A percentile compares a stretch with the other conserved stretches of the same genome.
These are phyloP conservation scores for Erythrobasidium yunnanense DNA, from an alignment of 768 basidiomycete genomes.

Conservation along the genomic window DNA sequence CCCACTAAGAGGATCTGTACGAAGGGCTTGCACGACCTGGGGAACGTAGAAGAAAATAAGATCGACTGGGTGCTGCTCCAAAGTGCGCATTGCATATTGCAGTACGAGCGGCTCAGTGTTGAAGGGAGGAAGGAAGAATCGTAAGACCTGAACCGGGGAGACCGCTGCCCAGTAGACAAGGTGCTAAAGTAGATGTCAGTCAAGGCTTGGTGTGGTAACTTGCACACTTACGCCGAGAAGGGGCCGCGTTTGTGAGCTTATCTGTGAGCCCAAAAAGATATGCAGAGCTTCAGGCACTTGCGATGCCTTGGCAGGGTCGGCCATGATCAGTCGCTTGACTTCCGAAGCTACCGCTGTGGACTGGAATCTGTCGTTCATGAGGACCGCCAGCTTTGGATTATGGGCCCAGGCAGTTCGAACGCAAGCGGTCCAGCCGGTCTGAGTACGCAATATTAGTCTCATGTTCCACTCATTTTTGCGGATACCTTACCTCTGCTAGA, in stretches of 20 bases:
- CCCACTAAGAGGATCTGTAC: constrained; percentile 75
- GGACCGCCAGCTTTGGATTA: constrained; percentile 68
- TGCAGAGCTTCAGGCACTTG: constrained; percentile 69
- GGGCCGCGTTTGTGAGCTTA: constrained; percentile 51
- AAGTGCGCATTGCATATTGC: constrained; percentile 90
- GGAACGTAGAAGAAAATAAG: constrained; percentile 98
- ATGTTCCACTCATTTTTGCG: too few species aligned
- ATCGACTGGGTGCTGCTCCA: constrained; percentile 88
- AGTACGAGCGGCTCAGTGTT: constrained; percentile 70
- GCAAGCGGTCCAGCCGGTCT: constrained; percentile 59
- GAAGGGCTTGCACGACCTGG: constrained; percentile 90
- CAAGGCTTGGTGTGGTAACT: neutral
- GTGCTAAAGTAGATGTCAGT: constrained; percentile 48
- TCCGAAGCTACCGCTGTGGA: constrained; percentile 55
- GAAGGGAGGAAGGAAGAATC: constrained; percentile 65
- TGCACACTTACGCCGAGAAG: constrained; percentile 59
- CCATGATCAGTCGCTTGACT: constrained; percentile 61
- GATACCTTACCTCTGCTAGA: constrained; percentile 26
- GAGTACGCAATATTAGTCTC: too few species aligned
- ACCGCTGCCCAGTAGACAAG: constrained; percentile 75
- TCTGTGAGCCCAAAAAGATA: constrained; percentile 63
- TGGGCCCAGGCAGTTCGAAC: constrained; percentile 69
- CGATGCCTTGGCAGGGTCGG: constrained; percentile 58
- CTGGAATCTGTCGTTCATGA: constrained; percentile 82
- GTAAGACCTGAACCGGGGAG: constrained; percentile 56